Base-by-base conservation (phyloP, 805 yeast genomes). In the Zygotorulaspora chibaensis region DNA sequence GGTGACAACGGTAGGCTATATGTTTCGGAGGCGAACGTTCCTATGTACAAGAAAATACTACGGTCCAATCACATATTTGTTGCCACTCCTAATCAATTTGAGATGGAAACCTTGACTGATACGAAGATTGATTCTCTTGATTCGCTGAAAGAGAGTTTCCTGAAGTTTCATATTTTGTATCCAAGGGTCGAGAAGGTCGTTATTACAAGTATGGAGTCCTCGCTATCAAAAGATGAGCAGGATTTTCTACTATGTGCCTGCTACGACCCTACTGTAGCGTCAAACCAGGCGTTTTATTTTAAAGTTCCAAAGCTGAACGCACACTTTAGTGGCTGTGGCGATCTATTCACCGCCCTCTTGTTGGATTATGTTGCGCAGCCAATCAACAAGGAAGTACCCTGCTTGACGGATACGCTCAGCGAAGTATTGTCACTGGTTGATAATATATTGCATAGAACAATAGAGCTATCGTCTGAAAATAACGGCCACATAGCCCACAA, bases 1-100 rank as follows among this genome's bases (percentile, higher is more conserved):
- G 98, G 98, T 10, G 98, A 91, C 60, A 83, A 87, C 55, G 96
- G 96, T 1, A 74, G 71, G 46, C 65, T 89, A 2, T 91, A 91
- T 61, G 96, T 91, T 1, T 74, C 74, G 47, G 75, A 73, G 43
- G 74, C 68, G 10, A 73, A 82, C 20, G 68, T 83, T 0, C 77
- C 78, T 0, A 62, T 73, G 1, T 83, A 83, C 57, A 68, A 70
- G 53, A 50, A 69, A 10, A 65, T 82, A n/a, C 59, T 84, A 29
- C 43, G 46, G 10, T 58, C 66, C 3, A 76, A 75, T 2, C 46
- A 54, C 16, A 74, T 84, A 1, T 70, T 71, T 35, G 55, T 83
- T 30, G 74, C 77, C 1, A 81, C 89, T 0, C 91, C 93, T 1
- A 85, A 85, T 58, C 90, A 84, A 56, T 79, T 84, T 60, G 93